Evolutionary conservation across 345 rosid species (phyloP).

Genomic region (Acer yangbiense): DNA sequence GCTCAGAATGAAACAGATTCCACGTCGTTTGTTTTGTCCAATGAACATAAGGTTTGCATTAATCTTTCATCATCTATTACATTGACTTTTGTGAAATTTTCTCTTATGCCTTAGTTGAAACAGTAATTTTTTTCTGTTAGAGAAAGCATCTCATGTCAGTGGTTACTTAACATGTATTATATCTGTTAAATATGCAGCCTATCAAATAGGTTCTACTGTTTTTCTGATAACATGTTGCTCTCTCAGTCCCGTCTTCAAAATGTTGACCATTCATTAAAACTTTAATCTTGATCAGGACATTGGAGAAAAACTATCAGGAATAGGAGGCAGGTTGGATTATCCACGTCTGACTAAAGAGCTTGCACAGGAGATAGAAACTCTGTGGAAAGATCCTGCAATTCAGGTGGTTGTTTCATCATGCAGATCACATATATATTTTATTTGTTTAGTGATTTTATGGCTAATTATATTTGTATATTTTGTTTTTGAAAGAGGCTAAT

Average conservation of each 20-base stretch:
- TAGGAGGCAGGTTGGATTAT: slow-evolving; percentile 74
- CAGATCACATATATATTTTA: slow-evolving; percentile 3
- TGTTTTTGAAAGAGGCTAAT: no score
- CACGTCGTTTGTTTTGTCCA: slow-evolving; percentile 59
- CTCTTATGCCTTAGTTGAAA: neutral
- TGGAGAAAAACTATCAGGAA: slow-evolving; percentile 82
- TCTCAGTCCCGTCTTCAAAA: slow-evolving; percentile 8
- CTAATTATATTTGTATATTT: neutral
- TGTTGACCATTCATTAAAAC: neutral
- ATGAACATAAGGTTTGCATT: slow-evolving; percentile 71
- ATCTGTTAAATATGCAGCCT: neutral
- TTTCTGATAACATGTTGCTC: neutral
- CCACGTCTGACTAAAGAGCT: slow-evolving; percentile 78
- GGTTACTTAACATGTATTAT: neutral
- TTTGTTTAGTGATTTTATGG: neutral
- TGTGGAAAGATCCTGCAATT: slow-evolving; percentile 95
- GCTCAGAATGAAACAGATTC: slow-evolving; percentile 75
- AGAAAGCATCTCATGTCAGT: neutral
- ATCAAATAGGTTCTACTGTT: neutral
- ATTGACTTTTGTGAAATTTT: neutral
- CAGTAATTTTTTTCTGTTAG: neutral
- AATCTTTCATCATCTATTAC: slow-evolving; percentile 4
- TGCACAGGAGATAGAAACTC: slow-evolving; percentile 68
- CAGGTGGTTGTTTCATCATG: slow-evolving; percentile 54
- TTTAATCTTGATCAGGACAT: slow-evolving; percentile 52